phyloP scores from a whole-genome alignment of 495 filamentous ascomycete species.

The Tuber microsphaerosporum region DNA sequence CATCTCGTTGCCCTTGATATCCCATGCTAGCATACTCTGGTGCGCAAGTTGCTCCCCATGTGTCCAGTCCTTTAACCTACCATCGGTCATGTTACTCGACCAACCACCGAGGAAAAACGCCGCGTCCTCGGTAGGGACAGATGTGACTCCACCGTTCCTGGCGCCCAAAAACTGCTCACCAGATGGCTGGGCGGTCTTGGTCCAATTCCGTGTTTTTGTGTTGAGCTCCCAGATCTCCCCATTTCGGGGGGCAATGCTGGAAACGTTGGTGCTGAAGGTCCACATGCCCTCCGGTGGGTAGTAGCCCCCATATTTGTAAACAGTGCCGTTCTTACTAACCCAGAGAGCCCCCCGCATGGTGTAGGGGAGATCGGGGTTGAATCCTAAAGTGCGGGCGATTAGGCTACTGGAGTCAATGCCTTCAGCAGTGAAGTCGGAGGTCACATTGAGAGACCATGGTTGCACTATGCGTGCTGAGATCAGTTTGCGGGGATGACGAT shows the following conservation, averaged over 20 bases:
- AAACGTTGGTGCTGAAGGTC: not conserved
- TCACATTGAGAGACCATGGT: not conserved
- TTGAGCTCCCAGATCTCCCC: constrained; percentile 18
- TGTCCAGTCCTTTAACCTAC: constrained; percentile 9
- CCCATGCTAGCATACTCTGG: constrained; percentile 14
- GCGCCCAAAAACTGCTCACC: constrained; percentile 9
- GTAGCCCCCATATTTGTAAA: constrained; percentile 16
- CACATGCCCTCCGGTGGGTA: constrained; percentile 5
- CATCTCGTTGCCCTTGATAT: constrained; percentile 14
- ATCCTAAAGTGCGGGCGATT: not conserved
- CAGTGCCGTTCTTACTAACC: constrained; percentile 6
- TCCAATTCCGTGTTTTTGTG: constrained; percentile 12
- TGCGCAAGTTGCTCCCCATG: not conserved
- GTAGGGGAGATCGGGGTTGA: not conserved
- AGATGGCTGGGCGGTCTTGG: not conserved
- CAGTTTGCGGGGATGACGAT: not conserved
- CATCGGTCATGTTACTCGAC: constrained; percentile 13
- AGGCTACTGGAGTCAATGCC: not conserved
- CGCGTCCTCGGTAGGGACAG: not conserved
- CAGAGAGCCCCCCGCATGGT: constrained; percentile 13
- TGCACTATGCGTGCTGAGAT: not conserved
- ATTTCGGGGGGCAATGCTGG: not conserved
- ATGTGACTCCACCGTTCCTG: constrained; percentile 8
- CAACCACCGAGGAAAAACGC: constrained; percentile 20
- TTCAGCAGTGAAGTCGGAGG: not conserved